Base-by-base conservation (phyloP, 768 basidiomycete genomes). In the Collybiopsis confluens region DNA sequence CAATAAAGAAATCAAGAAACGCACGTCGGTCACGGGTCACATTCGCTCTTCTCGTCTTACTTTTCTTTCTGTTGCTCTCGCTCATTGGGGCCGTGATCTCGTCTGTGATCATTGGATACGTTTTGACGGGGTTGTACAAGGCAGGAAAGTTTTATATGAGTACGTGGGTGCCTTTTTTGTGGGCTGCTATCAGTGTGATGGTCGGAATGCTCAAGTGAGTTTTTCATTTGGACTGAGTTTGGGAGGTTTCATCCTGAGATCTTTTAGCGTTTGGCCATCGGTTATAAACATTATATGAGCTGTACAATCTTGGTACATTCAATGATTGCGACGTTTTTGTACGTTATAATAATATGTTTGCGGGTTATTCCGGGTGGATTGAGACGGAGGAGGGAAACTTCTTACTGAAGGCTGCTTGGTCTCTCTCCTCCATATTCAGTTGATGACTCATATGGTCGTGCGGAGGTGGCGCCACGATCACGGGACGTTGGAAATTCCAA, bases 61-160 rank as follows among this genome's bases (percentile, higher is more conserved):
- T 40, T 6, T 15, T n/a, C 6, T 40, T 40, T 16, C 38, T 40
- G 8, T n/a, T 40, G 5, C n/a, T 40, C 8, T 40, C 38, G 38
- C 57, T 80, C 6, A 74, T 73, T 40, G 77, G 77, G 0, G 73
- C 78, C 3, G 71, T 76, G 10, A 61, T 77, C n/a, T 71, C 73
- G 24, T 75, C 78, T 10, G 75, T 74, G 3, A 67, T 80, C 5
- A 56, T 78, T 33, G 76, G 77, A 1, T 76, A 75, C 52, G 63
- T 69, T n/a, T 63, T 72, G n/a, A 69, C 69, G 33, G 78, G 73
- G 9, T 56, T 81, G 30, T 81, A 69, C 62, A 69, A 68, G 52
- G 69, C 78, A 1, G 77, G 64, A 15, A 60, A 70, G 43, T 79
- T 75, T 44, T 70, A 76, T 50, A 77, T 81, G 74, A 80, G 45